Base-by-base conservation (phyloP, 1,284 basidiomycete species). In the Fomitiporia mediterranea region DNA sequence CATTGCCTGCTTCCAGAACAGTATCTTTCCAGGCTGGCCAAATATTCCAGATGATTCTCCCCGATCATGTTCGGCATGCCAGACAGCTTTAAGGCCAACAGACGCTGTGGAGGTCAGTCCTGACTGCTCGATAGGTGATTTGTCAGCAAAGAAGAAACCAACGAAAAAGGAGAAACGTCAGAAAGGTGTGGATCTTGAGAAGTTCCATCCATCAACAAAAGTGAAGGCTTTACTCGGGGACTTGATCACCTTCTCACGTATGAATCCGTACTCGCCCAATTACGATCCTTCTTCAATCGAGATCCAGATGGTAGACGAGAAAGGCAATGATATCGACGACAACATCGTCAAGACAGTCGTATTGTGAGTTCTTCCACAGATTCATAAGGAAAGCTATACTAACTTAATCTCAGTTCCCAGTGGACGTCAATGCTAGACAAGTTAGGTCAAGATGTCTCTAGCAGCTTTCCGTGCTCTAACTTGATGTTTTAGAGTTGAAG, bases 341-440 rank as follows among this genome's bases (percentile, higher is more conserved):
- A 81, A 84, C 8, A 67, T 84, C 37, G 75, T 84, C 53, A 97
- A 97, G 74, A 92, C 91, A 4, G 88, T 97, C 46, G 93, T 97
- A 49, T 97, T 97, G 91, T 94, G 68, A 72, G 90, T 81, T 21
- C 57, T 23, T 47, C 21, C 2, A 6, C 67, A 91, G 89, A 71
- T 96, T 93, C 8, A 94, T 97, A 68, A 97, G 94, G 94, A 98
- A 94, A 4, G 83, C 83, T 17, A 94, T 96, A 89, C 84, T 97
- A 23, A n/a, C n/a, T n/a, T n/a, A n/a, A n/a, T 23, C 2, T 9
- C 67, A 91, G 89, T 71, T 96, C 93, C 8, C 94, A 98, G 68
- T 97, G 94, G 94, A 98, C 94, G 4, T 83, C 83, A 17, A 94
- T 96, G 89, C 84, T 97, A 23, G 94, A 98, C 74, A 91, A 94